Evolutionary conservation across 352 stramenopile genomes (phyloP), one percentile per base, ranked within the genome.

Genomic region (Pythium monospermum): DNA sequence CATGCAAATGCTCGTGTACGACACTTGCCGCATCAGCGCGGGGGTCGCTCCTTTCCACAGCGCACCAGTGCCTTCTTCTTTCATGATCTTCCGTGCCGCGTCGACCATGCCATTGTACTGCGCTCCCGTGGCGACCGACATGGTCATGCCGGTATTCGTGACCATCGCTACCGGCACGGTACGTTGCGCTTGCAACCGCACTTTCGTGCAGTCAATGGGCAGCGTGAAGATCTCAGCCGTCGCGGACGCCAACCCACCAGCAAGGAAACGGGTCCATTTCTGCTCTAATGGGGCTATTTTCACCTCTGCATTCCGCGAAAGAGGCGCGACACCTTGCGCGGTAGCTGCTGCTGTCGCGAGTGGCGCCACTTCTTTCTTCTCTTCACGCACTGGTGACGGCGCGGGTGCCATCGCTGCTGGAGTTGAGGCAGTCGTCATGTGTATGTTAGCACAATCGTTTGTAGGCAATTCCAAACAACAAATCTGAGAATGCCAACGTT

Each of bases 1-100:
- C 74, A 92, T 91, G 45, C 69, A 87, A 49, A 91, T 83, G 62
- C 83, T 94, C 47, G 81, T 91, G 66, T 92, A 95, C 55, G 76
- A 85, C 21, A 95, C 79, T 59, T 95, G 84, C 23, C 84, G 78
- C 55, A 91, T 53, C 16, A 95, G 68, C n/a, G 84, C 84, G 0
- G 83, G 80, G 18, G 68, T 85, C 16, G 69, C 71, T 10, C 84
- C 84, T 30, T 91, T 91, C 80, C 80, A 95, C 35, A 92, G 69
- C 39, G 72, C 73, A 0, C 55, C 51, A 3, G 65, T 46, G 1
- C 83, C 83, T 62, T 95, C 82, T 16, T 91, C 68, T 40, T 71
- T 65, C 46, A 83, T 66, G 57, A 91, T 87, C 31, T 70, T 88
- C 31, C 71, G 65, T 36, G 65, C 67, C 0, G 80, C 76, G 47